These are phyloP conservation scores for Amanita brunnescens DNA, from an alignment of 768 basidiomycete species.

Conservation along the genomic window DNA sequence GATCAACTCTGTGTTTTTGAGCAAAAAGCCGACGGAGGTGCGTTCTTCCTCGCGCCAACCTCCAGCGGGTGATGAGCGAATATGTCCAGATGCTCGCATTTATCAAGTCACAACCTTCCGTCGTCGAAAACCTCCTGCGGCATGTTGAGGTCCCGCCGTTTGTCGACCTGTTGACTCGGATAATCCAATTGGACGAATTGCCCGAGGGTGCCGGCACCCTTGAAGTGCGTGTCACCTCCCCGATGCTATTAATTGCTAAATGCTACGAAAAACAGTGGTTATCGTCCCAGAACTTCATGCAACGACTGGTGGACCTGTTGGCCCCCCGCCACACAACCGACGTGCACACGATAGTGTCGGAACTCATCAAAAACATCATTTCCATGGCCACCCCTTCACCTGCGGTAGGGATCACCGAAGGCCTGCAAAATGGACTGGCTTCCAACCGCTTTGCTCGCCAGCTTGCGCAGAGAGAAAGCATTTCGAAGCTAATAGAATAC, in stretches of 20 bases:
- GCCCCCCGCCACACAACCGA: conserved; percentile 69
- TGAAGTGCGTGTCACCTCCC: conserved; percentile 54
- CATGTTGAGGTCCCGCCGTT: conserved; percentile 88
- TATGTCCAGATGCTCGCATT: conserved; percentile 80
- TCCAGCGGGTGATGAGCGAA: neutral
- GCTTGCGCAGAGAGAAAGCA: conserved; percentile 63
- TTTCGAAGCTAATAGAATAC: conserved; percentile 64
- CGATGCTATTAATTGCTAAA: conserved; percentile 12
- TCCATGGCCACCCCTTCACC: conserved; percentile 88
- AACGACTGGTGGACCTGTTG: conserved; percentile 70
- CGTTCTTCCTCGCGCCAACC: conserved; percentile 25
- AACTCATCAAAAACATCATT: conserved; percentile 91
- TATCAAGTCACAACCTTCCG: conserved; percentile 72
- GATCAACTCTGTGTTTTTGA: conserved; percentile 82
- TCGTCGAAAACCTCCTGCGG: conserved; percentile 73
- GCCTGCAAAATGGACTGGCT: conserved; percentile 59
- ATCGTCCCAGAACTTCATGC: conserved; percentile 75
- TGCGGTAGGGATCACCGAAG: conserved; percentile 61
- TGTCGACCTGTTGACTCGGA: conserved; percentile 84
- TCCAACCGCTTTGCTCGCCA: conserved; percentile 88
- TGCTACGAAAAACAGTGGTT: conserved; percentile 59
- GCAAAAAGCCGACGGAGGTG: conserved; percentile 86
- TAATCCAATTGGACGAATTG: conserved; percentile 84
- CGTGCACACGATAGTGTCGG: conserved; percentile 79
- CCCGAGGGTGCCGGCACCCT: conserved; percentile 76